Base-by-base conservation (phyloP, 2,329 filamentous ascomycete genomes). In the Epichloe amarillans region DNA sequence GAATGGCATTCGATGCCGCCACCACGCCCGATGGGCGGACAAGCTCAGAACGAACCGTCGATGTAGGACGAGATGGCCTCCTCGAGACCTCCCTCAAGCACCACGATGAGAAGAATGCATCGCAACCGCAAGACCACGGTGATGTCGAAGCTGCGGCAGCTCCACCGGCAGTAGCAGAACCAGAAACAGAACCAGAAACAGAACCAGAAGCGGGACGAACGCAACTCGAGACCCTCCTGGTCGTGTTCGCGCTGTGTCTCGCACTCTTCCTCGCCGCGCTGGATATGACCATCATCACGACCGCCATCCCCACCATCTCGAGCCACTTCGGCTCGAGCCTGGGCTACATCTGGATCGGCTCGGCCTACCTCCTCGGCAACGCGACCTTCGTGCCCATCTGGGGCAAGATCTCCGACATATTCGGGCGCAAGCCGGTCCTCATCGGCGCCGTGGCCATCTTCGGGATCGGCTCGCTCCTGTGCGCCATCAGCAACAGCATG, bases 261-360 rank as follows among this genome's bases (percentile, higher is more conserved):
- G 63, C 69, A 2, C 65, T 79, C 17, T 77, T 79, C 61, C 68
- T 79, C 36, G 75, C 75, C 2, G 75, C 76, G 0, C 68, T 79
- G 49, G 76, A 79, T 58, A 67, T 73, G 48, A 84, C 80, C 33
- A 83, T 85, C 60, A 72, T 86, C 57, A 75, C 83, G 11, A 85
- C 82, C 0, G 80, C 82, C 5, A 72, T 85, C 5, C 82, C 83
- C 0, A 80, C 79, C 14, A 86, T 87, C 55, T 73, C 78, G 5
- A 66, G 67, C 36, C 72, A 84, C 53, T 77, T 90, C 54, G 61
- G 80, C 43, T 85, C 84, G 5, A 79, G 79, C 3, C 70, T 77
- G 15, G 85, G 84, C 23, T 90, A 89, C 66, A 77, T 82, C 48
- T 90, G 86, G 87, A 82, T 91, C 54, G 86, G 86, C 14, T 80